Conservation (phyloP, 163 green algal genomes). For the Scenedesmus sp. region DNA sequence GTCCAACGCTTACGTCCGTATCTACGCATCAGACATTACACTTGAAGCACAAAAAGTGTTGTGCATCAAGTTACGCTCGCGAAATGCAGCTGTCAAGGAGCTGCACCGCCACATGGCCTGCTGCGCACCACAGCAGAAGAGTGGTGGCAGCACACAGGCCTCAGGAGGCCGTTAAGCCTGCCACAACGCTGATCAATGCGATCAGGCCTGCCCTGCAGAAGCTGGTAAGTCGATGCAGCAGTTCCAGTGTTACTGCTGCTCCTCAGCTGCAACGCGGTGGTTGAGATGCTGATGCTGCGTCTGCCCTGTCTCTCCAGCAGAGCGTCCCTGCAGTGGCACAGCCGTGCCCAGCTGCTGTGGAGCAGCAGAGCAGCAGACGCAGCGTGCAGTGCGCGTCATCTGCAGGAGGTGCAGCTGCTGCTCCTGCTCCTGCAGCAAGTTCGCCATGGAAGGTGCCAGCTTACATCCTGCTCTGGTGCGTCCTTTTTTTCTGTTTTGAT, state of each 20-base stretch:
- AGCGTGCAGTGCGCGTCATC: conserved; percentile 20
- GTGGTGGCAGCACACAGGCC: neutral
- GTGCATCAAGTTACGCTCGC: neutral
- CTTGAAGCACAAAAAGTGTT: too few species aligned
- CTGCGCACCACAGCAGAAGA: neutral
- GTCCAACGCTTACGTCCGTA: neutral
- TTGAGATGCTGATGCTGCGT: neutral
- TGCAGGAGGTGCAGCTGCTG: conserved; percentile 27
- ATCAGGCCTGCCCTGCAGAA: neutral
- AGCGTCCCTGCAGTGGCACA: neutral
- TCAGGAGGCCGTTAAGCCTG: neutral
- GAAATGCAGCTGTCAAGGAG: conserved; percentile 32
- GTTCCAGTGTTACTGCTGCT: neutral
- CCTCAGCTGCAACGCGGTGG: neutral
- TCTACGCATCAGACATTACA: too few species aligned
- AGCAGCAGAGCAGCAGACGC: neutral
- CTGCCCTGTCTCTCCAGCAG: neutral
- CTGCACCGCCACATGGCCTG: neutral
- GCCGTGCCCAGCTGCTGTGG: neutral
- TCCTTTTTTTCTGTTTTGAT: neutral
- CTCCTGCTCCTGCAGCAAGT: neutral
- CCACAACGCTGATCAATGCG: neutral
- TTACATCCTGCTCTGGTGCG: conserved; percentile 71
- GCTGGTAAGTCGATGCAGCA: neutral
- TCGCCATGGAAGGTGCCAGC: conserved; percentile 56